phyloP scores from a whole-genome alignment of 805 yeast genomes.

The Pichia paraexigua region DNA sequence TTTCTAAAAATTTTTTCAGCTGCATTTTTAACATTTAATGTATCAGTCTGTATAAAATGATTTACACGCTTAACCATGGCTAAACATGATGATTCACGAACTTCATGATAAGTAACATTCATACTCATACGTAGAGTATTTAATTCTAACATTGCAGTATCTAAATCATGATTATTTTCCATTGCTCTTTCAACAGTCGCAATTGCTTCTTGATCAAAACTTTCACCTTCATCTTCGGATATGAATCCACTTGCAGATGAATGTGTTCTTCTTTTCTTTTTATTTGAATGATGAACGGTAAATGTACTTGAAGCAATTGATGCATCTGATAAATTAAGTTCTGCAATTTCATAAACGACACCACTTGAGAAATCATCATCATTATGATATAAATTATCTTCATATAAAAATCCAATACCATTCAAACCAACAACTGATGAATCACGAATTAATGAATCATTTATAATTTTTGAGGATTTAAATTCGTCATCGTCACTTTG shows the following conservation, averaged over 20 bases:
- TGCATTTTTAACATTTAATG: constrained; percentile 71
- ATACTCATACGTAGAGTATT: constrained; percentile 95
- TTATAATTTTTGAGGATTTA: constrained; percentile 6
- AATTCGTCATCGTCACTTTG: constrained; percentile 5
- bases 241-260: constrained; percentile 31
- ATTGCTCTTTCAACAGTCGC: constrained; percentile 90
- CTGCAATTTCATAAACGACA: constrained; percentile 35
- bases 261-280: constrained; percentile 32
- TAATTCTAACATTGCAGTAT: constrained; percentile 85
- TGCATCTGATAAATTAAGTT: constrained; percentile 43
- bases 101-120: constrained; percentile 93
- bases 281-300: constrained; percentile 19
- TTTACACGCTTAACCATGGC: constrained; percentile 65
- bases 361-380: constrained; percentile 31
- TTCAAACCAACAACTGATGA: constrained; percentile 37
- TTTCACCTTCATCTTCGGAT: constrained; percentile 46
- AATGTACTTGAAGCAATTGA: constrained; percentile 44
- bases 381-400: constrained; percentile 43
- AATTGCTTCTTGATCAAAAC: constrained; percentile 81
- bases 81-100: constrained; percentile 67
- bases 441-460: constrained; percentile 17
- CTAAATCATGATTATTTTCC: constrained; percentile 86
- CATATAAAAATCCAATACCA: constrained; percentile 44
- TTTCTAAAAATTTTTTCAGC: constrained; percentile 62
- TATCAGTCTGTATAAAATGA: constrained; percentile 69